Evolutionary conservation across 139 green algal species (phyloP), one percentile per base, ranked within the genome.

Genomic region (Haematococcus lacustris): DNA sequence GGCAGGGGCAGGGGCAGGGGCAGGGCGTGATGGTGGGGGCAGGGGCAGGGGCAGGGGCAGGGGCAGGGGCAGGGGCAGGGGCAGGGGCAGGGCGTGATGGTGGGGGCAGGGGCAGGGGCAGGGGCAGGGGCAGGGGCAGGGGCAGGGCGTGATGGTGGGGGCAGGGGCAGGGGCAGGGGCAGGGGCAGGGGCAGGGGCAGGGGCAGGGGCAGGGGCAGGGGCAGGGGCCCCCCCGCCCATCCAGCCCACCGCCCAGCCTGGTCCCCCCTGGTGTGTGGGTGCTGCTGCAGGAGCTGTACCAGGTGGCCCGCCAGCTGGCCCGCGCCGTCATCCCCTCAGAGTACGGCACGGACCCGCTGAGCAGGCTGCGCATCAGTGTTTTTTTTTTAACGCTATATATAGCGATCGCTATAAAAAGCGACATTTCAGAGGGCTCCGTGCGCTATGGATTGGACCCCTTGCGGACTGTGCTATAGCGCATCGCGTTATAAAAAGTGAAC

Each of bases 261-360:
- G 9, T 28, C 43, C 57, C 57, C 9, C 28, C 57, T 35, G 5
- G 25, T 64, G 57, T 33, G 25, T 43, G 32, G 21, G 34, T 43
- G 61, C 26, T 30, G 3, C 3, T 68, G 30, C 64, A 70, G 64
- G 66, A 91, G 73, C 77, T 89, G 66, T 91, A 89, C 75, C 30
- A 50, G 1, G 59, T 83, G 26, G 82, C 89, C 34, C 86, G 90
- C 71, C 63, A 71, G 71, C 81, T 97, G 61, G 94, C 93, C 0
- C 85, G 90, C 47, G 82, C 80, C 0, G 92, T 97, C 33, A 80
- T 86, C 53, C 77, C 77, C 3, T 66, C 41, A 43, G 89, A 92
- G 84, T 94, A 94, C 60, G 91, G 90, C 68, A 84, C 93, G 28
- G 78, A 89, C 71, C 70, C 76, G 1, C 39, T 7, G n/a, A 38